A percentile compares a stretch with the other conserved stretches of the same genome.
These are phyloP conservation scores for Gymnopilus junonius DNA, from an alignment of 768 basidiomycete species.

Conservation along the genomic window DNA sequence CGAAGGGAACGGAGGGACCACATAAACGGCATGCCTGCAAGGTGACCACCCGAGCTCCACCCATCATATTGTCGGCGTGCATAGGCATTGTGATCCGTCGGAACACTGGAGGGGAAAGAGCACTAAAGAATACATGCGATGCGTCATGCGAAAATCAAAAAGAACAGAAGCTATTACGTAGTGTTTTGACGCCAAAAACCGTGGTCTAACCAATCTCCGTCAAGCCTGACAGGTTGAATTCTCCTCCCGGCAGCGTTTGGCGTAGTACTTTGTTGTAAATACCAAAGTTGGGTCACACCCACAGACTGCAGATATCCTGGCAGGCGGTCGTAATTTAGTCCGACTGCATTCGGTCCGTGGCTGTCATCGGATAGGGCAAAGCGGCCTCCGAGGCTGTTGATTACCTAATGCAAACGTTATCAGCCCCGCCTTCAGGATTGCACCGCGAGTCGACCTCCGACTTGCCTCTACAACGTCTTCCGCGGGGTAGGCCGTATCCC, in stretches of 20 bases:
- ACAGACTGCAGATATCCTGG: conserved; percentile 64
- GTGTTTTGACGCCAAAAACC: conserved; percentile 53
- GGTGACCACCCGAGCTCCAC: background rate
- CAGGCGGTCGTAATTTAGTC: conserved; percentile 78
- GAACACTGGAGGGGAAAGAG: conserved; percentile 5
- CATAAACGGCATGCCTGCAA: conserved; percentile 9
- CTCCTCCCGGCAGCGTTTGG: conserved; percentile 52
- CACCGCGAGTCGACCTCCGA: conserved; percentile 5
- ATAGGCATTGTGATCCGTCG: conserved; percentile 21
- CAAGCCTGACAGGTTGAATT: conserved; percentile 46
- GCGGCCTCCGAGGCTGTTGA: conserved; percentile 68
- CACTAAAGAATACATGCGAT: background rate
- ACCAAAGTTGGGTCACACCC: conserved; percentile 72
- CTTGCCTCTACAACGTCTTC: conserved; percentile 74
- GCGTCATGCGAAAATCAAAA: conserved; percentile 10
- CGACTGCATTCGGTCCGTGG: conserved; percentile 88
- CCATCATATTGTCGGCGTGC: conserved; percentile 3
- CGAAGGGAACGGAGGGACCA: conserved; percentile 7
- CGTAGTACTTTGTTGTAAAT: conserved; percentile 45
- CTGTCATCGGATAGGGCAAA: conserved; percentile 95
- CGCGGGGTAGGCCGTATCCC: conserved; percentile 85
- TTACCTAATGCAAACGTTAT: conserved; percentile 53
- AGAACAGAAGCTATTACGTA: conserved; percentile 18
- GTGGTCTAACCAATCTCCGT: conserved; percentile 62
- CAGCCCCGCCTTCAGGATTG: background rate